Percentiles rank a stretch among this genome's conserved stretches.
Evolutionary conservation across 2,329 filamentous ascomycete species (phyloP).

Genomic region (Cordyceps cicadae): DNA sequence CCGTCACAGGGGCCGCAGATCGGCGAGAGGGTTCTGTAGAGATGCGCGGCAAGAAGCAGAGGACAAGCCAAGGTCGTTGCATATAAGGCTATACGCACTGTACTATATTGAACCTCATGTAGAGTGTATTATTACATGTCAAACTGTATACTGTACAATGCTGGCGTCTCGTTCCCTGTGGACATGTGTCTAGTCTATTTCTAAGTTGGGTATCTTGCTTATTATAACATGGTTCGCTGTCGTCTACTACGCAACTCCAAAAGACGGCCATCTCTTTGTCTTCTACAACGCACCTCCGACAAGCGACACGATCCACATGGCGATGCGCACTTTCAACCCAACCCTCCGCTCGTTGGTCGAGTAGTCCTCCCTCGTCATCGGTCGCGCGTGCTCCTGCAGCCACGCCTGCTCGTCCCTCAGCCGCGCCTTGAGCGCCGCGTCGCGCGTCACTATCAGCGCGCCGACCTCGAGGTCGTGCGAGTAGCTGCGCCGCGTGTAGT

Average conservation of each 20-base stretch:
- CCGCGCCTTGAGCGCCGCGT: conserved; percentile 60
- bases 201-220: conserved; percentile 4
- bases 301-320: conserved; percentile 87
- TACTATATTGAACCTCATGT: conserved; percentile 6
- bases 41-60: neutral
- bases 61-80: neutral
- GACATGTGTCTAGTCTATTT: neutral
- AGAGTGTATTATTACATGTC: conserved; percentile 11
- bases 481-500: conserved; percentile 93
- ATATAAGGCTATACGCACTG: neutral
- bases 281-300: conserved; percentile 76
- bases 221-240: neutral
- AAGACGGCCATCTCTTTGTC: neutral
- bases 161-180: neutral
- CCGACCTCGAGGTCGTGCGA: conserved; percentile 86
- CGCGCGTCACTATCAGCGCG: conserved; percentile 72
- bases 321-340: conserved; percentile 71
- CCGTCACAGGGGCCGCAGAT: conserved; percentile 24
- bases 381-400: conserved; percentile 65
- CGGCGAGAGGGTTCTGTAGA: conserved; percentile 31
- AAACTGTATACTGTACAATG: neutral
- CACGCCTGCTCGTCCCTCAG: conserved; percentile 74
- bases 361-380: conserved; percentile 69
- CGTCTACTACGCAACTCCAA: neutral
- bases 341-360: conserved; percentile 75